Conservation (phyloP, 2,329 filamentous ascomycete species). For the Trichoderma guizhouense region DNA sequence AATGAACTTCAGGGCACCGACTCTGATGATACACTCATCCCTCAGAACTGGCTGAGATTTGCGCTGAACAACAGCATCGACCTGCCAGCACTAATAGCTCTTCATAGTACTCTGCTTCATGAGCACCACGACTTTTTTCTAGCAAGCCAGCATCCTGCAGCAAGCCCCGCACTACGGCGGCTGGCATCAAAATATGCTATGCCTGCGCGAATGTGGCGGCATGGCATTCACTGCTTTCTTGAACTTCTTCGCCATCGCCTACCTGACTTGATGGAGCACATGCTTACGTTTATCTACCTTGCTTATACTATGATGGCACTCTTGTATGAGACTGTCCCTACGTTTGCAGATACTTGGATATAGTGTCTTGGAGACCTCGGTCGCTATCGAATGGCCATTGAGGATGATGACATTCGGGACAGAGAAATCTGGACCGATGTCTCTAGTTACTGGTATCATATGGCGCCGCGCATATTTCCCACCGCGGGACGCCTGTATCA, state of each 20-base stretch:
- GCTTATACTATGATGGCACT: conserved; percentile 87
- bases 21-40: neutral
- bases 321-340: conserved; percentile 75
- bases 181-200: conserved; percentile 80
- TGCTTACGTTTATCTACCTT: conserved; percentile 84
- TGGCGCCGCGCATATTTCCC: conserved; percentile 73
- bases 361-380: conserved; percentile 84
- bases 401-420: conserved; percentile 73
- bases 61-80: neutral
- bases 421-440: conserved; percentile 78
- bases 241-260: conserved; percentile 71
- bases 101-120: conserved; percentile 75
- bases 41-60: conserved; percentile 26
- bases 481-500: conserved; percentile 78
- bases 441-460: conserved; percentile 77
- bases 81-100: conserved; percentile 5
- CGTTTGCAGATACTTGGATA: conserved; percentile 85
- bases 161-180: conserved; percentile 61
- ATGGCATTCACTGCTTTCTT: conserved; percentile 80
- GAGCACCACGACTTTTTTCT: conserved; percentile 84
- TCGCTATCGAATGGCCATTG: conserved; percentile 66
- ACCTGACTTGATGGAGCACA: conserved; percentile 75
- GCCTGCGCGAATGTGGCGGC: conserved; percentile 89
- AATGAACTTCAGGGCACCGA: conserved; percentile 27
- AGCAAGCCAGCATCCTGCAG: conserved; percentile 78